Conservation (phyloP, 306 rosid species). For the Psophocarpus tetragonolobus region DNA sequence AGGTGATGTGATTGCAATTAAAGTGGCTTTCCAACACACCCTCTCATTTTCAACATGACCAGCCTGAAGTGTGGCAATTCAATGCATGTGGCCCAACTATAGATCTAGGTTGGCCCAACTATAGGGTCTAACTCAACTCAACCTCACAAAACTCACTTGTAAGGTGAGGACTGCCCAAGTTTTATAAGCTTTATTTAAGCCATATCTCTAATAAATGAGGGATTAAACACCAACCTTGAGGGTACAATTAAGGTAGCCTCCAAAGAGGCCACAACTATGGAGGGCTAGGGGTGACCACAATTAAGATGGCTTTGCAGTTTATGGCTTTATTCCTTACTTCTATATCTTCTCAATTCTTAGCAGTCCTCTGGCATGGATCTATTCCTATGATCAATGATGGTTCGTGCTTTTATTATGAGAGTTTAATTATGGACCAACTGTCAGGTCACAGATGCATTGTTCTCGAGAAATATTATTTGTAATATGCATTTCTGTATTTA, state of each 20-base stretch:
- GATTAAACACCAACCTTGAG: not conserved
- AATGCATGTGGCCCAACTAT: not conserved
- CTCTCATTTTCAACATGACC: not conserved
- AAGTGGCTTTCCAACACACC: not conserved
- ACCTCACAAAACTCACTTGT: not conserved
- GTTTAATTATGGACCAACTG: conserved; percentile 17
- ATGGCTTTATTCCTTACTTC: conserved; percentile 14
- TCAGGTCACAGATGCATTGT: not conserved
- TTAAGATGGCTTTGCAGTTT: not conserved
- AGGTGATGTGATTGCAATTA: too few relatives aligned
- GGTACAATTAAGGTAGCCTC: not conserved
- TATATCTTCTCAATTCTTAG: conserved; percentile 1
- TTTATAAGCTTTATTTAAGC: not conserved
- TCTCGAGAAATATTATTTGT: not conserved
- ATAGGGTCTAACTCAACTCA: not conserved
- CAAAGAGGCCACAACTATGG: not conserved
- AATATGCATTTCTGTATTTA: not conserved
- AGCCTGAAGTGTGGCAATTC: not conserved
- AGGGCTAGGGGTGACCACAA: not conserved
- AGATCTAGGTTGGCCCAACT: not conserved
- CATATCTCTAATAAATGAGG: not conserved
- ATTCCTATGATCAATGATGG: conserved; percentile 16
- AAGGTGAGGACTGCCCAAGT: not conserved
- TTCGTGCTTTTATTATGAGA: conserved; percentile 4
- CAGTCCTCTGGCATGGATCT: not conserved